These are phyloP conservation scores for Schizothecium vesticola DNA, from an alignment of 495 filamentous ascomycete genomes.

Conservation along the genomic window DNA sequence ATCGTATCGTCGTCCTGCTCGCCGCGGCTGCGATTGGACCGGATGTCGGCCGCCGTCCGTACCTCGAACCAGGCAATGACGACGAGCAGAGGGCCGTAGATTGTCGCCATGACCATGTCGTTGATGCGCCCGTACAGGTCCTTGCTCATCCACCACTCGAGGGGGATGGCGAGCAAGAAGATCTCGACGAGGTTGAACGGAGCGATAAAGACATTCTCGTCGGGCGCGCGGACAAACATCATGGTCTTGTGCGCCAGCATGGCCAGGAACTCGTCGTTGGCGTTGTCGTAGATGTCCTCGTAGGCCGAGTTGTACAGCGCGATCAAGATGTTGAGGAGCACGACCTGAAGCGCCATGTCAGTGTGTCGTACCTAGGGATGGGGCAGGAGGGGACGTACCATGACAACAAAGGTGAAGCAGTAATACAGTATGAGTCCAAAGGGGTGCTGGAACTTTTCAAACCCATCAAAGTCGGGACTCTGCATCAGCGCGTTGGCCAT, in stretches of 20 bases:
- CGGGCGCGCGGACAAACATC: conserved; percentile 91
- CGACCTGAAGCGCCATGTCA: conserved; percentile 30
- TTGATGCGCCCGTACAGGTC: conserved; percentile 70
- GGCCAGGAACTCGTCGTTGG: conserved; percentile 90
- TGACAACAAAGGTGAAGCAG: conserved; percentile 93
- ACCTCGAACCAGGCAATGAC: conserved; percentile 73
- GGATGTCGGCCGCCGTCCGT: conserved; percentile 60
- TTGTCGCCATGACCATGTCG: conserved; percentile 74
- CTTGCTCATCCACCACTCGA: conserved; percentile 91
- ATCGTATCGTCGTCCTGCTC: conserved; percentile 85
- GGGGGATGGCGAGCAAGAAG: conserved; percentile 67
- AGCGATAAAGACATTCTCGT: conserved; percentile 96
- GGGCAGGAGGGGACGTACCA: conserved; percentile 47
- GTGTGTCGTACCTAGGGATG: neutral
- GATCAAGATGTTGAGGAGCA: conserved; percentile 90
- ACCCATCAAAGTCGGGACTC: conserved; percentile 83
- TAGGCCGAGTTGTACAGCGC: conserved; percentile 96
- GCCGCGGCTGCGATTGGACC: conserved; percentile 65
- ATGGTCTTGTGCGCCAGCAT: conserved; percentile 88
- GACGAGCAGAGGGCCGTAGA: conserved; percentile 82
- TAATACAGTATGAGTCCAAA: conserved; percentile 92
- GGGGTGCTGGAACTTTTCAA: conserved; percentile 67
- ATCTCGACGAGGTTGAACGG: conserved; percentile 94
- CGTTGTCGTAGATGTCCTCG: conserved; percentile 90
- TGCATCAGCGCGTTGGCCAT: conserved; percentile 91